A percentile compares a stretch with the other conserved stretches of the same genome.
phyloP scores from a whole-genome alignment of 2,329 filamentous ascomycete genomes.

The Madurella mycetomatis region DNA sequence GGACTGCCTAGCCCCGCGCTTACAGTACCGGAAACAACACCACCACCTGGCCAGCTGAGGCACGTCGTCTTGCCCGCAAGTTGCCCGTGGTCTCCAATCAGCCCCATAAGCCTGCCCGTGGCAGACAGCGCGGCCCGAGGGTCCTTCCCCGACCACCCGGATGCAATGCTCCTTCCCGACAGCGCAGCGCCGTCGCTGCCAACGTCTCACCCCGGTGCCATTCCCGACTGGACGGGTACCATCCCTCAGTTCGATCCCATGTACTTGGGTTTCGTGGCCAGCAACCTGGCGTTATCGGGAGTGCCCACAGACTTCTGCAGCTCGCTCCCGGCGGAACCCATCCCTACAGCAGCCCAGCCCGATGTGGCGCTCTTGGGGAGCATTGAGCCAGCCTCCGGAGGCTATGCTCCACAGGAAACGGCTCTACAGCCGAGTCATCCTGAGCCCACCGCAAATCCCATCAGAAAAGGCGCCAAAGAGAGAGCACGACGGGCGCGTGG shows the following conservation, averaged over 20 bases:
- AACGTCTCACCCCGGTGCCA: not conserved
- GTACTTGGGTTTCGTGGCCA: not conserved
- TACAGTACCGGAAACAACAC: not conserved
- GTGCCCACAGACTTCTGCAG: not conserved
- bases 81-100: not conserved
- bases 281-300: not conserved
- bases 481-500: not conserved
- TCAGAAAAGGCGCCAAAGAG: not conserved
- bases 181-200: not conserved
- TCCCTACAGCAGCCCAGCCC: too few relatives aligned
- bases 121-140: not conserved
- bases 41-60: not conserved
- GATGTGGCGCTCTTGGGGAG: too few relatives aligned
- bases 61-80: not conserved
- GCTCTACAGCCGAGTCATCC: not conserved
- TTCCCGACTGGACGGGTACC: not conserved
- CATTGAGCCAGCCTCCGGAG: not conserved
- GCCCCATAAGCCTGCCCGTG: constrained; percentile 1
- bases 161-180: not conserved
- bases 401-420: not conserved
- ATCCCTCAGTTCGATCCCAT: not conserved
- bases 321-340: not conserved
- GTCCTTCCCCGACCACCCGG: not conserved
- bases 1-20: constrained; percentile 6
- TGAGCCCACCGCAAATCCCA: not conserved